Evolutionary conservation across 768 basidiomycete species (phyloP), one percentile per base, ranked within the genome.

Genomic region (Clavaria fumosa): DNA sequence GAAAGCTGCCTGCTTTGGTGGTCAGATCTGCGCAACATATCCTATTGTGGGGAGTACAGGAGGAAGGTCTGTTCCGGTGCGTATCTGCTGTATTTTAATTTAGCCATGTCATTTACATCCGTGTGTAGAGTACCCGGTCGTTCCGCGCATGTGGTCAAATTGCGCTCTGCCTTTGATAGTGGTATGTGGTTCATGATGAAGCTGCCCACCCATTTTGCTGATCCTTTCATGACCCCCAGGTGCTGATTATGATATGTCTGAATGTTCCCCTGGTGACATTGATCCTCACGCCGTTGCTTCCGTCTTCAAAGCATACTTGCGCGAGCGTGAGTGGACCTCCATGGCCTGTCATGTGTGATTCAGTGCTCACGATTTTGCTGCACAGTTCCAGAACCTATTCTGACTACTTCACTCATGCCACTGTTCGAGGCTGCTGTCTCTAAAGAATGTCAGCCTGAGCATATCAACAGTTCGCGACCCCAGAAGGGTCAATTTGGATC

Each of bases 261-360:
- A 72, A 43, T 81, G 77, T 44, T 69, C 70, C 35, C 89, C 88
- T 18, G 75, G 81, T 5, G 89, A 96, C 50, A 59, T 96, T 23
- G 91, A 96, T 51, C 91, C 91, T 33, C 89, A 96, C 54, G 85
- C 88, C 1, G 90, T 96, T 5, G 78, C 90, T 14, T 84, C 85
- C 18, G 62, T 93, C 21, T 95, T 93, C 61, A 95, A 93, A 56
- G 79, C 85, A 1, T 96, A 76, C 54, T 63, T 96, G 30, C 79
- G 91, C 40, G 89, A 95, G 69, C 61, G 90, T 93, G 58, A 63
- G 90, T 67, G 1, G 5, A 10, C 23, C 14, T 28, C 42, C 31
- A 6, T 35, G 19, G 19, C n/a, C n/a, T n/a, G n/a, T n/a, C n/a
- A n/a, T n/a, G n/a, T n/a, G n/a, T n/a, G n/a, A n/a, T n/a, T n/a